A percentile compares a stretch with the other conserved stretches of the same genome.
phyloP scores from a whole-genome alignment of 108 stramenopile species.

The Schizochytrium sp. region DNA sequence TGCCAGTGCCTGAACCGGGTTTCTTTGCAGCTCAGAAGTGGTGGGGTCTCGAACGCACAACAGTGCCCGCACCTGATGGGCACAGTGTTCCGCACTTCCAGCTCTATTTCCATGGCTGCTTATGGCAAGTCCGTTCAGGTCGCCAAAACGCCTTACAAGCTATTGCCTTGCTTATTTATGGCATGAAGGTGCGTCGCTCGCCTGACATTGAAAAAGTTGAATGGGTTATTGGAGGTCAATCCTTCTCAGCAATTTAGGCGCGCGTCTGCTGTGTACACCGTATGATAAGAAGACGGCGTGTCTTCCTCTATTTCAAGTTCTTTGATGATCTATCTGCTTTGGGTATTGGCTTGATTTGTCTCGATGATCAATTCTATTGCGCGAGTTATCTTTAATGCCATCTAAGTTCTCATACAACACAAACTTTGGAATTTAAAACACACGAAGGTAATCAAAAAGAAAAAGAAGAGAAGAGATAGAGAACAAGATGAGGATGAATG shows the following conservation, averaged over 20 bases:
- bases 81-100: slow-evolving; percentile 19
- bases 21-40: slow-evolving; percentile 17
- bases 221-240: slow-evolving; percentile 2
- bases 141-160: slow-evolving; percentile 53
- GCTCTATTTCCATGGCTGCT: not conserved
- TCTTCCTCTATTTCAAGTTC: too few species aligned
- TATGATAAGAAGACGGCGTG: too few species aligned
- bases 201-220: slow-evolving; percentile 19
- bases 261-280: too few species aligned
- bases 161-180: slow-evolving; percentile 22
- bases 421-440: too few species aligned
- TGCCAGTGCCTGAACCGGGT: not conserved
- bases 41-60: slow-evolving; percentile 49
- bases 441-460: too few species aligned
- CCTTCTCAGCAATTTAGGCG: not conserved
- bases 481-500: too few species aligned
- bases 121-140: slow-evolving; percentile 30
- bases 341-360: too few species aligned
- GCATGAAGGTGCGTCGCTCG: slow-evolving; percentile 39
- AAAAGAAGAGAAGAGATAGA: too few species aligned
- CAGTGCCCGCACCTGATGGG: slow-evolving; percentile 29
- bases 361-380: too few species aligned
- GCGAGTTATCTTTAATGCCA: too few species aligned
- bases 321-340: too few species aligned
- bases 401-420: too few species aligned